Conservation (phyloP, 1,284 basidiomycete species). For the Microbotryum silenes-acaulis region DNA sequence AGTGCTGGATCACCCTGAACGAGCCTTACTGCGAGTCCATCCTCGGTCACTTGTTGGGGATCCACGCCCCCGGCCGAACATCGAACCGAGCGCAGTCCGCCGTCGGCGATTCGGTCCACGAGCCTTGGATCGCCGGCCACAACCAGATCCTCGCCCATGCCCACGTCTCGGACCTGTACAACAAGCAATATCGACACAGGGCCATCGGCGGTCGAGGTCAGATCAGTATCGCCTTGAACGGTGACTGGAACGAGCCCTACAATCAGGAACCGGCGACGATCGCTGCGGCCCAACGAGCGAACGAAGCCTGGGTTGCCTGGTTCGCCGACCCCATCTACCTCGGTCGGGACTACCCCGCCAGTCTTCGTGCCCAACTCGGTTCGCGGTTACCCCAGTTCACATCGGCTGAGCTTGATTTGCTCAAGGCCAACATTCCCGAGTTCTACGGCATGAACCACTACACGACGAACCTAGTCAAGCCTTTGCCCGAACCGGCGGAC, state of each 20-base stretch:
- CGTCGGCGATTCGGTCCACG: slow-evolving; percentile 56
- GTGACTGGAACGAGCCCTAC: slow-evolving; percentile 61
- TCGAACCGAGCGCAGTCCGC: slow-evolving; percentile 52
- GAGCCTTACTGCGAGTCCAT: slow-evolving; percentile 57
- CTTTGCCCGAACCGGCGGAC: slow-evolving; percentile 47
- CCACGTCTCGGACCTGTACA: slow-evolving; percentile 56
- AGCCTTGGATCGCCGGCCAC: slow-evolving; percentile 68
- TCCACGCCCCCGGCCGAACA: slow-evolving; percentile 60
- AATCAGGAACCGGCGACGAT: slow-evolving; percentile 49
- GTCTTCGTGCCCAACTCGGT: slow-evolving; percentile 55
- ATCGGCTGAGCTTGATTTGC: slow-evolving; percentile 42
- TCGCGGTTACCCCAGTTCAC: slow-evolving; percentile 61
- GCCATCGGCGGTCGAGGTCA: slow-evolving; percentile 47
- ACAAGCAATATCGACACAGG: slow-evolving; percentile 51
- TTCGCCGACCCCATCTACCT: slow-evolving; percentile 22
- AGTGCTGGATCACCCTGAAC: slow-evolving; percentile 53
- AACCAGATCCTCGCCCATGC: slow-evolving; percentile 62
- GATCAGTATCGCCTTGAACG: slow-evolving; percentile 68
- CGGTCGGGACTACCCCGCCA: slow-evolving; percentile 53
- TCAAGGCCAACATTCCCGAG: background rate
- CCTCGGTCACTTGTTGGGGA: slow-evolving; percentile 54
- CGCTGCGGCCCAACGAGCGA: slow-evolving; percentile 47
- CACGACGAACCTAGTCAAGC: slow-evolving; percentile 58
- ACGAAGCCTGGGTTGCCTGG: slow-evolving; percentile 16
- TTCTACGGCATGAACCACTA: slow-evolving; percentile 62